Evolutionary conservation across 2,329 filamentous ascomycete species (phyloP).

Genomic region (Ascochyta lentis): DNA sequence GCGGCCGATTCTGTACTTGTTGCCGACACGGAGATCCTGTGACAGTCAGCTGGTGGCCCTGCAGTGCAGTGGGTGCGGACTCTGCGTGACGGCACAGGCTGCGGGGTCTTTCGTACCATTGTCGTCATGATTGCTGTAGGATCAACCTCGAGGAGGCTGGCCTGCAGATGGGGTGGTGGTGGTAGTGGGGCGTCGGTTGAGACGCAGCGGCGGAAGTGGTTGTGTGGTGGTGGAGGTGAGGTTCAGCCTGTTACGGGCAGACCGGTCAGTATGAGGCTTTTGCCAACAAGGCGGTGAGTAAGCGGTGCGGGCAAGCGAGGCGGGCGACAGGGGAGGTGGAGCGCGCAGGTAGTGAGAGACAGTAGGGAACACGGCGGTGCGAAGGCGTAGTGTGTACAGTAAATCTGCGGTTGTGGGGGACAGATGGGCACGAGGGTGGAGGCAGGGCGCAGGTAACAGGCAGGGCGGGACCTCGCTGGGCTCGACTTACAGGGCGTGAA

Average conservation of each 20-base stretch:
- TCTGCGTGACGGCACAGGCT: constrained; percentile 28
- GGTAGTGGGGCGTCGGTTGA: constrained; percentile 27
- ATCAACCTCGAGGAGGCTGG: constrained; percentile 46
- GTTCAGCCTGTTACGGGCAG: constrained; percentile 47
- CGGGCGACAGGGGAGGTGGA: constrained; percentile 23
- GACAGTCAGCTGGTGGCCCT: constrained; percentile 33
- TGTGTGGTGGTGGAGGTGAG: constrained; percentile 29
- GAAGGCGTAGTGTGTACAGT: not conserved
- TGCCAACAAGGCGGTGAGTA: constrained; percentile 53
- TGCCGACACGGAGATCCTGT: constrained; percentile 97
- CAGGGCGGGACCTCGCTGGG: constrained; percentile 37
- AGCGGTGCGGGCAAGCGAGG: constrained; percentile 41
- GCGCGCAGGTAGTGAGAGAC: constrained; percentile 21
- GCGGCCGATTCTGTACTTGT: constrained; percentile 99
- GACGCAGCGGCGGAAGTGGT: constrained; percentile 29
- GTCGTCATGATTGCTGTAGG: constrained; percentile 62
- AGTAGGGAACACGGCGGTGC: not conserved
- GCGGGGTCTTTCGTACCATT: constrained; percentile 61
- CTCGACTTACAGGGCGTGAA: constrained; percentile 46
- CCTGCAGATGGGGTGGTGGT: constrained; percentile 30
- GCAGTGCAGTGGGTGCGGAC: constrained; percentile 18
- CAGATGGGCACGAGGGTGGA: constrained; percentile 26
- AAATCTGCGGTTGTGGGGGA: constrained; percentile 18
- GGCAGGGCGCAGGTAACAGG: constrained; percentile 18
- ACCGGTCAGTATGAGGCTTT: constrained; percentile 52